Evolutionary conservation across 2,329 filamentous ascomycete genomes (phyloP), one percentile per base, ranked within the genome.

Genomic region (Aspergillus alliaceus): DNA sequence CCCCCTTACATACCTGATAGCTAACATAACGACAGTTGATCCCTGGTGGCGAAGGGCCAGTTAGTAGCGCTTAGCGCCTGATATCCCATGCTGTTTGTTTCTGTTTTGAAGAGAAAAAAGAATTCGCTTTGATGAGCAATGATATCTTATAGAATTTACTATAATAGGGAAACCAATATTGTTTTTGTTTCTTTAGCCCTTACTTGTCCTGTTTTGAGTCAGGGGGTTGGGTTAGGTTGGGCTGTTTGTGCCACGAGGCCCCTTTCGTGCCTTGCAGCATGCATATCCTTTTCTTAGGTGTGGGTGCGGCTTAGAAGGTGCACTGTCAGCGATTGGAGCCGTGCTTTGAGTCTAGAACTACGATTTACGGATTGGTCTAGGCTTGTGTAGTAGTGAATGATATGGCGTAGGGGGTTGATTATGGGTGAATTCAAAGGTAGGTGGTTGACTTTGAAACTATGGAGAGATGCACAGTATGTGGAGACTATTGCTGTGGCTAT

Each of bases 1-100:
- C 14, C 22, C 14, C 25, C 29, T 8, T 12, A 6, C 12, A 37
- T 15, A n/a, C n/a, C n/a, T n/a, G n/a, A 15, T 51, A 42, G 18
- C 37, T 59, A 15, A 53, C 44, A 32, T 50, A 6, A 6, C 6
- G 29, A 24, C 62, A 92, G 89, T 82, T 92, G 75, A 91, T 91
- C 69, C 89, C 89, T 3, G 89, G 89, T 66, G 89, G 89, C 50
- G 89, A 91, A 72, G 89, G 89, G 4, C 89, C 89, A 12, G 78
- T 71, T 51, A 67, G 65, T 55, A 69, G 67, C 61, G 64, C 68
- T 59, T 72, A 56, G 66, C 42, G 54, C 39, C 53, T 54, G 58
- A 60, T 56, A 50, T 58, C 46, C 52, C 59, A 12, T 40, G 58
- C 52, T 52, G 35, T 29, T 34, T 40, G 57, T 48, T 46, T 32